Percentiles rank a stretch among this genome's conserved stretches.
These are phyloP conservation scores for Mucor plumbeus DNA, from an alignment of 371 early-diverging fungal genomes.

Conservation along the genomic window DNA sequence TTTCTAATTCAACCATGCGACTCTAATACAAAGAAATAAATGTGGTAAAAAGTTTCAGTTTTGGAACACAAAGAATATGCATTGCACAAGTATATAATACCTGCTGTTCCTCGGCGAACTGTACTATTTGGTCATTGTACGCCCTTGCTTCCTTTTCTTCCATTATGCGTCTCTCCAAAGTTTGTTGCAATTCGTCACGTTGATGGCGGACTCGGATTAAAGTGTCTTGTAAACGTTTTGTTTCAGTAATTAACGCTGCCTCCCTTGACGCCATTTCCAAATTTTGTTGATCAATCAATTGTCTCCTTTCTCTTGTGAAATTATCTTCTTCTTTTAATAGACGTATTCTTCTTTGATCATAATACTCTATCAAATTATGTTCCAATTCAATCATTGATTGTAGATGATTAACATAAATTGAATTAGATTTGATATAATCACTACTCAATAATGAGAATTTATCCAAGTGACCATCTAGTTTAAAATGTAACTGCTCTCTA, in stretches of 20 bases:
- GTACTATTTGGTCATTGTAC: background rate
- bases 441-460: background rate
- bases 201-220: background rate
- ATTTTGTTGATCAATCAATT: background rate
- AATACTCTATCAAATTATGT: background rate
- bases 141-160: constrained; percentile 2
- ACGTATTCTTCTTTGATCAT: background rate
- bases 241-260: background rate
- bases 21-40: background rate
- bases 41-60: too few relatives aligned
- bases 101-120: constrained; percentile 1
- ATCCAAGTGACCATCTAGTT: background rate
- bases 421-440: constrained; percentile 5
- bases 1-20: constrained; percentile 6
- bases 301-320: constrained; percentile 6
- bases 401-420: constrained; percentile 12
- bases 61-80: background rate
- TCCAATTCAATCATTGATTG: constrained; percentile 7
- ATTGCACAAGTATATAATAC: background rate
- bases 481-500: background rate
- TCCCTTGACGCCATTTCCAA: constrained; percentile 6
- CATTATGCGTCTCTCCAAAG: background rate
- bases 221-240: constrained; percentile 1
- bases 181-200: background rate
- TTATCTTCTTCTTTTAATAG: constrained; percentile 1